Conservation (phyloP, 2,329 filamentous ascomycete genomes). For the Lizonia empirigonia region DNA sequence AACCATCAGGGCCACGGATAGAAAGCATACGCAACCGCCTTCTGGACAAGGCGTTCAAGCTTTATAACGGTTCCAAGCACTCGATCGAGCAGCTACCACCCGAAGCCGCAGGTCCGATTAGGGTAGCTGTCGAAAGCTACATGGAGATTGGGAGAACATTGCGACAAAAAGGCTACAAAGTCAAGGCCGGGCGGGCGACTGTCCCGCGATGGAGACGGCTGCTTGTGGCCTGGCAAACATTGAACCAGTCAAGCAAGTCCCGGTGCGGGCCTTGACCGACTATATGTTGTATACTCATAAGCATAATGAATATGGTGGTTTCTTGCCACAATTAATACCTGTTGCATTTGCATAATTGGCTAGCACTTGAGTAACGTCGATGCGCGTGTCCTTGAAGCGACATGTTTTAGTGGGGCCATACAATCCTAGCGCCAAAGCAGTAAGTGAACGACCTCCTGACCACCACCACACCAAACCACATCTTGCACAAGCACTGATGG, state of each 20-base stretch:
- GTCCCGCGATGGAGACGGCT: constrained; percentile 58
- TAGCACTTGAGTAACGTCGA: too few relatives aligned
- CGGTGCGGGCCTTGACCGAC: constrained; percentile 6
- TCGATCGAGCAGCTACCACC: constrained; percentile 67
- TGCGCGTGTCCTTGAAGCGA: too few relatives aligned
- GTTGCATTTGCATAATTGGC: too few relatives aligned
- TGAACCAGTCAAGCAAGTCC: constrained; percentile 42
- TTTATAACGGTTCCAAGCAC: constrained; percentile 61
- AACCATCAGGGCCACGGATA: constrained; percentile 55
- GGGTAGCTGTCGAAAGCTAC: constrained; percentile 75
- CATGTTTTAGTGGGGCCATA: too few relatives aligned
- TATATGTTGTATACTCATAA: constrained; percentile 6
- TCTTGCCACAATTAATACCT: neutral
- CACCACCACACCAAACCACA: neutral
- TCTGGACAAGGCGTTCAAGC: constrained; percentile 64
- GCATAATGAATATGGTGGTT: neutral
- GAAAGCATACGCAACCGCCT: constrained; percentile 60
- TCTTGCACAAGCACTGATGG: neutral
- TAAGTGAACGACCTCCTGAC: neutral
- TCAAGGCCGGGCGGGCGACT: constrained; percentile 54
- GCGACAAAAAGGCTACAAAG: constrained; percentile 51
- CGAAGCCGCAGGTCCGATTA: constrained; percentile 66
- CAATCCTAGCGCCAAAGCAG: constrained; percentile 1
- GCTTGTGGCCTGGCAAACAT: constrained; percentile 63
- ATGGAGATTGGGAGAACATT: constrained; percentile 76